Evolutionary conservation across 2,329 filamentous ascomycete species (phyloP), one percentile per base, ranked within the genome.

Genomic region (Cladosporium sp.): DNA sequence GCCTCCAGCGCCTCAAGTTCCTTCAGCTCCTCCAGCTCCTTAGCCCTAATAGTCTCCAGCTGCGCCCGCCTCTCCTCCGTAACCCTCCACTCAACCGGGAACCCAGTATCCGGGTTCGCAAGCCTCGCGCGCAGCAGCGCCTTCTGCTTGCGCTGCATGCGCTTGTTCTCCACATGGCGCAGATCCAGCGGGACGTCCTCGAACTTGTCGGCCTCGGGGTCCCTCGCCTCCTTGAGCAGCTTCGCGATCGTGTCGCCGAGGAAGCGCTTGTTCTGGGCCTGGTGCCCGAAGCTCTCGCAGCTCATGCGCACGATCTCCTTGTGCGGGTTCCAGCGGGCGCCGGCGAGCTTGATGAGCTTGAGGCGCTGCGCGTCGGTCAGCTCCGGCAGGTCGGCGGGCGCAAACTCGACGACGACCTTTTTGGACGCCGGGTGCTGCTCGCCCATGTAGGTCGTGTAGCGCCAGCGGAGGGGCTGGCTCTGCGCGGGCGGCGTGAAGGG

Each of bases 191-290:
- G 92, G 31, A 98, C 73, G 68, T 98, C 93, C 59, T 84, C 84
- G 64, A 97, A 96, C 9, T 81, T 87, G 61, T 98, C 92, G 35
- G 74, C 80, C n/a, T 56, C 54, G 19, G 79, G 76, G 66, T 95
- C 85, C 76, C 84, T 67, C 54, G 91, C 89, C 66, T 89, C 84
- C 6, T 74, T 75, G 54, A 98, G 73, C 59, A 98, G 74, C 46
- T 77, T 81, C 58, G 85, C 77, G 46, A 97, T 81, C 45, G 89
- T 71, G 63, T 95, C 89, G 49, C 83, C 86, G 18, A 98, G 78
- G 68, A 93, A 93, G n/a, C 89, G 84, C 78, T 97, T 98, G 76
- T 98, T 98, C 75, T 97, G 91, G 14, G 91, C 89, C 66, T 89
- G 86, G 52, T 91, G 87, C 66, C 89, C 83, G 69, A 87, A 95